Conservation (phyloP, 2,329 filamentous ascomycete genomes). For the Claviceps capensis region DNA sequence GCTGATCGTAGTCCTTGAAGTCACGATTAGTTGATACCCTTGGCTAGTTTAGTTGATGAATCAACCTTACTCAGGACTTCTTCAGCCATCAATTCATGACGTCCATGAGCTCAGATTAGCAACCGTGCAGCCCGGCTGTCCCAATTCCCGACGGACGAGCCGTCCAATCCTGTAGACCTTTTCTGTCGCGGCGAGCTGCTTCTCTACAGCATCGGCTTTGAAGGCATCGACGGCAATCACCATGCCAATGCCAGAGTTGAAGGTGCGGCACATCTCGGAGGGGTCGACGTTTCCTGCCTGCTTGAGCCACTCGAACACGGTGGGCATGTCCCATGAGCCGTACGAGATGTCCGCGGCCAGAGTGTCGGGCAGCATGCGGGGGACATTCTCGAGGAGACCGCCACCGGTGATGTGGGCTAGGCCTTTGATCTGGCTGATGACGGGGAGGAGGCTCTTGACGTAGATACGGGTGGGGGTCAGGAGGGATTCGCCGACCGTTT, state of each 20-base stretch:
- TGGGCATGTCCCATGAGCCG: slow-evolving; percentile 57
- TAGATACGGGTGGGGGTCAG: slow-evolving; percentile 90
- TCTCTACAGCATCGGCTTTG: slow-evolving; percentile 46
- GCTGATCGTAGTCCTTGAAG: too few species aligned
- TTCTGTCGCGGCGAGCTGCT: slow-evolving; percentile 52
- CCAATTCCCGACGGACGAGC: slow-evolving; percentile 43
- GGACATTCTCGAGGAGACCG: slow-evolving; percentile 85
- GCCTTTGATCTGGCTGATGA: slow-evolving; percentile 63
- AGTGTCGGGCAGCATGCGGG: slow-evolving; percentile 71
- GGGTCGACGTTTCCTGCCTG: slow-evolving; percentile 53
- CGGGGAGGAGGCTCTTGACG: slow-evolving; percentile 64
- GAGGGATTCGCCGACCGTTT: slow-evolving; percentile 59
- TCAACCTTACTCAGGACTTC: neutral
- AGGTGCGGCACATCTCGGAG: slow-evolving; percentile 77
- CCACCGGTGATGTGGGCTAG: slow-evolving; percentile 96
- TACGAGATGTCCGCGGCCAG: slow-evolving; percentile 75
- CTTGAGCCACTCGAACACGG: slow-evolving; percentile 82
- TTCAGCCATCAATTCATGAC: neutral
- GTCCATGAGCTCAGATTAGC: slow-evolving; percentile 21
- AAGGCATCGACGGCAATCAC: slow-evolving; percentile 62
- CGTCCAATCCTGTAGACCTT: slow-evolving; percentile 63
- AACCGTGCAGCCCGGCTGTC: slow-evolving; percentile 20
- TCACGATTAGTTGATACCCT: too few species aligned
- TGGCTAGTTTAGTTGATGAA: too few species aligned
- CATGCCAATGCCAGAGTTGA: slow-evolving; percentile 95